These are phyloP conservation scores for Phylloporus arenicola DNA, from an alignment of 768 basidiomycete genomes.

Conservation along the genomic window DNA sequence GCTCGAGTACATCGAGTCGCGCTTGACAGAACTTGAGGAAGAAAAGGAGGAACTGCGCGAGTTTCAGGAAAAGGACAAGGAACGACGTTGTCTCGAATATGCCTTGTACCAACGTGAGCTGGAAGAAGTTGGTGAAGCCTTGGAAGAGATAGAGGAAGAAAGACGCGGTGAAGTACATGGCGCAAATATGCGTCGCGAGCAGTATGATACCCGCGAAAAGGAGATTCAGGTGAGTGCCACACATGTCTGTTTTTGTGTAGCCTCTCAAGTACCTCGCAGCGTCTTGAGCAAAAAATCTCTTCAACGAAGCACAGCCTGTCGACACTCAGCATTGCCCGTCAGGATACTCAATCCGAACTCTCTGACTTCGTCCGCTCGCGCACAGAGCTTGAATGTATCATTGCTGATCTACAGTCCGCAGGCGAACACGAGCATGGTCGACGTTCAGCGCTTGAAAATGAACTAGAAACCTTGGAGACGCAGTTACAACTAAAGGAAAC, in stretches of 20 bases:
- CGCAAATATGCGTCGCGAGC: slow-evolving; percentile 75
- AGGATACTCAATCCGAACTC: slow-evolving; percentile 77
- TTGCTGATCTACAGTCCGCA: slow-evolving; percentile 70
- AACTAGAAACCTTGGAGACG: slow-evolving; percentile 56
- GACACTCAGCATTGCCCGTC: slow-evolving; percentile 62
- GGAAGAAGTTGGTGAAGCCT: slow-evolving; percentile 77
- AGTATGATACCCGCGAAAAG: slow-evolving; percentile 79
- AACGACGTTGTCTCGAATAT: slow-evolving; percentile 90
- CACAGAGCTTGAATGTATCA: slow-evolving; percentile 80
- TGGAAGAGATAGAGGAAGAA: slow-evolving; percentile 85
- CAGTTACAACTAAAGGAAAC: slow-evolving; percentile 59
- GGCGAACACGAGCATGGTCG: slow-evolving; percentile 60
- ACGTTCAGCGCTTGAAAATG: slow-evolving; percentile 56
- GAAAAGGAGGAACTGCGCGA: slow-evolving; percentile 98
- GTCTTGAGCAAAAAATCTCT: slow-evolving; percentile 66
- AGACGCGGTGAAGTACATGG: slow-evolving; percentile 76
- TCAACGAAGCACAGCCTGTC: slow-evolving; percentile 65
- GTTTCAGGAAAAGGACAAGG: slow-evolving; percentile 93
- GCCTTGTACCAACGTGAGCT: slow-evolving; percentile 89
- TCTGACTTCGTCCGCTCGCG: slow-evolving; percentile 79
- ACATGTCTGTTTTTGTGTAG: not conserved
- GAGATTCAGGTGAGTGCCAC: slow-evolving; percentile 62
- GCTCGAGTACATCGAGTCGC: slow-evolving; percentile 84
- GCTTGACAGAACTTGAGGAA: slow-evolving; percentile 87
- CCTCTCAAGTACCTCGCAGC: slow-evolving; percentile 37